Evolutionary conservation across 2,329 filamentous ascomycete genomes (phyloP).

Genomic region (Plectosphaerella plurivora): DNA sequence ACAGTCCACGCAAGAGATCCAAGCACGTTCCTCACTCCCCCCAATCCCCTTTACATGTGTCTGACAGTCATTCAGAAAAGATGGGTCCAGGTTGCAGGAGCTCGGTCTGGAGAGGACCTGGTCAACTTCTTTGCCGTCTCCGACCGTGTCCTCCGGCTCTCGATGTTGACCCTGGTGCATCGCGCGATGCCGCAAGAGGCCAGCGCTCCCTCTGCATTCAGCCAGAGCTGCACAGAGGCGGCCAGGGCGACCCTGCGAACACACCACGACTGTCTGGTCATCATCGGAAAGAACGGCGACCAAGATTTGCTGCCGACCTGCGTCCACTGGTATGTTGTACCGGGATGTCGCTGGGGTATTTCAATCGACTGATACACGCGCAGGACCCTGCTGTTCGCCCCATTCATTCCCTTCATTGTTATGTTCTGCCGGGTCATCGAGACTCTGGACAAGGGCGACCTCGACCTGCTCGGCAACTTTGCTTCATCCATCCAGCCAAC

Average conservation of each 20-base stretch:
- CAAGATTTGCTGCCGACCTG: slow-evolving; percentile 30
- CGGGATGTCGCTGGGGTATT: neutral
- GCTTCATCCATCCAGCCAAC: slow-evolving; percentile 44
- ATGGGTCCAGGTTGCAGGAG: neutral
- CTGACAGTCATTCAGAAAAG: neutral
- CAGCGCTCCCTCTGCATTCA: slow-evolving; percentile 27
- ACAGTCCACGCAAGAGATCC: neutral
- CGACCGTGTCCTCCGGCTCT: slow-evolving; percentile 35
- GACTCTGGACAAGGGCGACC: slow-evolving; percentile 33
- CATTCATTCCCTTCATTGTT: slow-evolving; percentile 50
- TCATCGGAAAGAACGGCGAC: slow-evolving; percentile 26
- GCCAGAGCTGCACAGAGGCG: slow-evolving; percentile 33
- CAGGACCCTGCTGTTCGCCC: slow-evolving; percentile 42
- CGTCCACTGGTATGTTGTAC: slow-evolving; percentile 32
- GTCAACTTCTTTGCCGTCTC: slow-evolving; percentile 28
- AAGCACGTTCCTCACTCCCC: neutral
- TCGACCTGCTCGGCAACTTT: slow-evolving; percentile 41
- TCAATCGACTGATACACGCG: neutral
- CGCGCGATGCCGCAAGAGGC: slow-evolving; percentile 26
- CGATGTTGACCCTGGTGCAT: slow-evolving; percentile 34
- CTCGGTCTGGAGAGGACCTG: slow-evolving; percentile 17
- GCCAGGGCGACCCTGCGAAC: slow-evolving; percentile 32
- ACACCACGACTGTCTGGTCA: slow-evolving; percentile 31
- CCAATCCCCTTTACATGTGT: neutral
- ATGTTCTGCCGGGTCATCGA: slow-evolving; percentile 46